A percentile compares a stretch with the other conserved stretches of the same genome.
Evolutionary conservation across 768 basidiomycete genomes (phyloP).

Genomic region (Fomitopsis pulvina): DNA sequence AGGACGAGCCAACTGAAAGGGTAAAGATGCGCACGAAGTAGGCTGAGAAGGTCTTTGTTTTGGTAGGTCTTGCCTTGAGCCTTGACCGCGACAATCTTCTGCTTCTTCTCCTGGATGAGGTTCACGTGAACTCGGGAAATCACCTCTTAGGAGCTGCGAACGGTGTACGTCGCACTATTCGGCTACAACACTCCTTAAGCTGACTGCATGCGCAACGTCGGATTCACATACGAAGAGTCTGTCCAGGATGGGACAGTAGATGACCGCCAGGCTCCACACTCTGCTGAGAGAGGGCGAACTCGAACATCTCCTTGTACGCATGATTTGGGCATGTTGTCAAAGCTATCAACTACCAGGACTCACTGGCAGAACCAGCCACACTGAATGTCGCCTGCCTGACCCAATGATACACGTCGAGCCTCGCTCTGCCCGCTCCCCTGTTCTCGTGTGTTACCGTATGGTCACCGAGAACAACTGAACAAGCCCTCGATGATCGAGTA

Average conservation of each 20-base stretch:
- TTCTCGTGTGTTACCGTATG: too few relatives aligned
- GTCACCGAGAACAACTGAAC: too few relatives aligned
- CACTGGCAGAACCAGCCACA: too few relatives aligned
- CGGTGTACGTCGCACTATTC: constrained; percentile 39
- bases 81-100: constrained; percentile 56
- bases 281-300: constrained; percentile 61
- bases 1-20: not conserved
- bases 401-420: constrained; percentile 79
- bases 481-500: too few relatives aligned
- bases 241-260: constrained; percentile 54
- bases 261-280: constrained; percentile 39
- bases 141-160: constrained; percentile 50
- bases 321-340: constrained; percentile 81
- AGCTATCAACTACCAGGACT: too few relatives aligned
- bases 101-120: constrained; percentile 78
- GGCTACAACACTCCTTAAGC: constrained; percentile 37
- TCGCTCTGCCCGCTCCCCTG: too few relatives aligned
- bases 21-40: constrained; percentile 50
- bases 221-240: constrained; percentile 41
- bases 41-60: constrained; percentile 72
- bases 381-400: constrained; percentile 82
- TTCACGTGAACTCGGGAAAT: constrained; percentile 69
- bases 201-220: not conserved
- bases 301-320: constrained; percentile 86
- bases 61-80: constrained; percentile 41